Evolutionary conservation across 2,329 filamentous ascomycete genomes (phyloP).

Genomic region (Shiraia sp.): DNA sequence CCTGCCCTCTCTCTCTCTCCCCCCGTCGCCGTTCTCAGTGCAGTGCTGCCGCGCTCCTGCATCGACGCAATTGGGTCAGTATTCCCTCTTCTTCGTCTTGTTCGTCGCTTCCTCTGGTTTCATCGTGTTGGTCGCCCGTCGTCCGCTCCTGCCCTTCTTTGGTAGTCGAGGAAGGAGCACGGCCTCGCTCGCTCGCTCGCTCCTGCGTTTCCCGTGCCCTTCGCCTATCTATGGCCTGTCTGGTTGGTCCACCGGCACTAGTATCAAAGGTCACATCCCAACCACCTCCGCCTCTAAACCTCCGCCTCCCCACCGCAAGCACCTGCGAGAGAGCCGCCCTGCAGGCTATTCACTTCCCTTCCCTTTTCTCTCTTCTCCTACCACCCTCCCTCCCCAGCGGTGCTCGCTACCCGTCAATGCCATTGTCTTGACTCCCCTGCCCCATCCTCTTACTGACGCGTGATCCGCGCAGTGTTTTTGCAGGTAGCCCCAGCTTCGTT

Average conservation of each 20-base stretch:
- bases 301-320: constrained; percentile 41
- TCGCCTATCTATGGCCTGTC: constrained; percentile 43
- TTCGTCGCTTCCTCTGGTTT: too few species aligned
- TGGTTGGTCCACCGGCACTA: constrained; percentile 44
- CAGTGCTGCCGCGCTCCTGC: constrained; percentile 29
- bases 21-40: too few species aligned
- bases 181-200: constrained; percentile 13
- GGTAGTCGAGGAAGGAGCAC: neutral
- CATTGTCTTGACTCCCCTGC: constrained; percentile 10
- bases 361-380: constrained; percentile 27
- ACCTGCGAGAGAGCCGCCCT: constrained; percentile 30
- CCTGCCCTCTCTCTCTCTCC: too few species aligned
- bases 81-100: constrained; percentile 1
- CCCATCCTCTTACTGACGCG: constrained; percentile 29
- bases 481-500: constrained; percentile 27
- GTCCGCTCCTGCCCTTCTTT: constrained; percentile 5
- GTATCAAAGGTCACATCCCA: constrained; percentile 45
- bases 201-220: constrained; percentile 40
- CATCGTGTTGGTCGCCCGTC: too few species aligned
- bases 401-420: constrained; percentile 10
- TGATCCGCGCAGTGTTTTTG: constrained; percentile 30
- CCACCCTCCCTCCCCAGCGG: too few species aligned
- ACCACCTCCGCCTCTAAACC: constrained; percentile 48
- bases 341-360: constrained; percentile 23
- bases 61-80: constrained; percentile 33